These are phyloP conservation scores for Blastobotrys ciferrii DNA, from an alignment of 1,139 yeast genomes.

Conservation along the genomic window DNA sequence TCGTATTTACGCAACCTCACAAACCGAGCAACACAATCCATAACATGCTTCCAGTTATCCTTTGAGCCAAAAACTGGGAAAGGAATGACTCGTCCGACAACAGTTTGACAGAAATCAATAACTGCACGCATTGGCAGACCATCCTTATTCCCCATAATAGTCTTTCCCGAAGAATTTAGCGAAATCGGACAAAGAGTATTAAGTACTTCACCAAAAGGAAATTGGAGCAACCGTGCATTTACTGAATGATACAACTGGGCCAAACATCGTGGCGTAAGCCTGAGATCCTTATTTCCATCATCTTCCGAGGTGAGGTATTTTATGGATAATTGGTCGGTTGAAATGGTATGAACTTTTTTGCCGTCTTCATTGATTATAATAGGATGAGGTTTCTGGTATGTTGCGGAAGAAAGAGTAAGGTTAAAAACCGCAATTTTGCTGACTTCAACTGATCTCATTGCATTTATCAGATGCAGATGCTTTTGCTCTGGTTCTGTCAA, in stretches of 20 bases:
- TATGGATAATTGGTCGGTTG: neutral
- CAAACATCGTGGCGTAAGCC: neutral
- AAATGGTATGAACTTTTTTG: neutral
- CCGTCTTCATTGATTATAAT: neutral
- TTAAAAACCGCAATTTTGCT: neutral
- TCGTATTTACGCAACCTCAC: constrained; percentile 40
- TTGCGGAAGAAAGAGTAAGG: neutral
- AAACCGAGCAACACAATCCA: constrained; percentile 40
- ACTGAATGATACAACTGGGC: neutral
- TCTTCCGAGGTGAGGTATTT: neutral
- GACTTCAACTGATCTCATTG: neutral
- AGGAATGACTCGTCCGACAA: constrained; percentile 46
- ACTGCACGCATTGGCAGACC: constrained; percentile 3
- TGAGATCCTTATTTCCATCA: neutral
- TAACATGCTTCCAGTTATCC: constrained; percentile 47
- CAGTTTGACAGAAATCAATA: constrained; percentile 19
- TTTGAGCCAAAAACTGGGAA: constrained; percentile 53
- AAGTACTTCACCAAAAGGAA: neutral
- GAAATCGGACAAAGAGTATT: constrained; percentile 1
- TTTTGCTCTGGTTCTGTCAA: no score
- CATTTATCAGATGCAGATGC: neutral
- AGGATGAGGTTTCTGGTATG: neutral
- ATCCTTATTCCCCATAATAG: neutral
- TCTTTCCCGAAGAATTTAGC: neutral
- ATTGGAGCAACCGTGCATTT: neutral